Conservation (phyloP, 345 rosid species). For the Euphorbia pulcherrima region DNA sequence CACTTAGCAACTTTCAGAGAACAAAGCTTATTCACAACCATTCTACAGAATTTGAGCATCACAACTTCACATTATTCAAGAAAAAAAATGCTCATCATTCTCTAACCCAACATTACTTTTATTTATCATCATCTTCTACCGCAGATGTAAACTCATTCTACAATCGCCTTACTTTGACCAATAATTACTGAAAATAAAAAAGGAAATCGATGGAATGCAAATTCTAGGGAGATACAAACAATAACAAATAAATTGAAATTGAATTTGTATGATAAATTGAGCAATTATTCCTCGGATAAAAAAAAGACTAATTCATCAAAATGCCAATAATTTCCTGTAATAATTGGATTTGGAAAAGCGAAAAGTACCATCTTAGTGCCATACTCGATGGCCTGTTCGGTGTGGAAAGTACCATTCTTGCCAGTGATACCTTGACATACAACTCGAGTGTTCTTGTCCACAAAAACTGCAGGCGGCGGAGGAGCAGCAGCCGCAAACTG, state of each 20-base stretch:
- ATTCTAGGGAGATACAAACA: background rate
- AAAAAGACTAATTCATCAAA: no score
- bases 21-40: background rate
- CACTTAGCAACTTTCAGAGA: background rate
- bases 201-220: background rate
- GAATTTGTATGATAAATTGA: background rate
- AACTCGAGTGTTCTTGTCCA: constrained; percentile 82
- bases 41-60: background rate
- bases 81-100: background rate
- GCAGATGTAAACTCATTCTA: background rate
- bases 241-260: background rate
- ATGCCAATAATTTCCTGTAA: background rate
- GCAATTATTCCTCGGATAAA: no score
- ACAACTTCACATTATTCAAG: background rate
- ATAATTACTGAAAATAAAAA: background rate
- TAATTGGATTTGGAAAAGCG: background rate
- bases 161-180: background rate
- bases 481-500: constrained; percentile 45
- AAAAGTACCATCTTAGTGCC: constrained; percentile 85
- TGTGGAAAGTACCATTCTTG: constrained; percentile 86
- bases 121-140: background rate
- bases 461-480: constrained; percentile 77
- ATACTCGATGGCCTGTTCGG: constrained; percentile 94
- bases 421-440: constrained; percentile 98
- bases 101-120: background rate